Evolutionary conservation across 2,329 filamentous ascomycete genomes (phyloP).

Genomic region (Aurifilum marmelostoma): DNA sequence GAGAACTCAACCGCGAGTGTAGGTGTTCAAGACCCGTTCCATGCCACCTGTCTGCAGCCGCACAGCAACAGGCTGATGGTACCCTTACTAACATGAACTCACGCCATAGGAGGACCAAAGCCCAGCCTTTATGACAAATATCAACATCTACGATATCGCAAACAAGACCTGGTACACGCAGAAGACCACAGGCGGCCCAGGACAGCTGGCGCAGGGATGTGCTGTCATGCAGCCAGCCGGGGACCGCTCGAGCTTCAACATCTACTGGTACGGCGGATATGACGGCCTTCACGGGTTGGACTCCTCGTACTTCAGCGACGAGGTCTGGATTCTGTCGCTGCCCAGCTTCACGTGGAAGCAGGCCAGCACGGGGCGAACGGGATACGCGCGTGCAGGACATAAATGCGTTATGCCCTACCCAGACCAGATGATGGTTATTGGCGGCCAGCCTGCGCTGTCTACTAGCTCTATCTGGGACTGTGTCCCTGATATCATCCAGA

Average conservation of each 20-base stretch:
- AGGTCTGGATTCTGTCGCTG: slow-evolving; percentile 80
- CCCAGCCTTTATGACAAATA: slow-evolving; percentile 69
- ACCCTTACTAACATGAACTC: slow-evolving; percentile 34
- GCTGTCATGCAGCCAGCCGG: slow-evolving; percentile 73
- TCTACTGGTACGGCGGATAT: slow-evolving; percentile 85
- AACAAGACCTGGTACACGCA: slow-evolving; percentile 70
- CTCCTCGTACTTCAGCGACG: slow-evolving; percentile 53
- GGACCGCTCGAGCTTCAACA: slow-evolving; percentile 75
- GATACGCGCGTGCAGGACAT: slow-evolving; percentile 70
- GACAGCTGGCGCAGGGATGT: slow-evolving; percentile 67
- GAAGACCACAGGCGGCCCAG: slow-evolving; percentile 61
- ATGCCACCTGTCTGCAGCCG: background rate
- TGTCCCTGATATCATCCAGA: slow-evolving; percentile 56
- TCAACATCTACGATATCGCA: slow-evolving; percentile 79
- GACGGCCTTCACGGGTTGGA: slow-evolving; percentile 49
- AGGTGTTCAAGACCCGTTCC: slow-evolving; percentile 34
- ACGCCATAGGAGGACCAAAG: slow-evolving; percentile 60
- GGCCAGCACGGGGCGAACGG: slow-evolving; percentile 46
- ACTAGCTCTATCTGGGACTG: slow-evolving; percentile 44
- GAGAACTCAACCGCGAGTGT: slow-evolving; percentile 45
- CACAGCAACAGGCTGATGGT: background rate
- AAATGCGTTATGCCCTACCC: slow-evolving; percentile 76
- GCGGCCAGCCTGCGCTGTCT: slow-evolving; percentile 58
- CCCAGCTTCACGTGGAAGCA: slow-evolving; percentile 80
- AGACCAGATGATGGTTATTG: slow-evolving; percentile 78